These are phyloP conservation scores for Sporothrix dimorphospora DNA, from an alignment of 2,329 filamentous ascomycete genomes.

Conservation along the genomic window DNA sequence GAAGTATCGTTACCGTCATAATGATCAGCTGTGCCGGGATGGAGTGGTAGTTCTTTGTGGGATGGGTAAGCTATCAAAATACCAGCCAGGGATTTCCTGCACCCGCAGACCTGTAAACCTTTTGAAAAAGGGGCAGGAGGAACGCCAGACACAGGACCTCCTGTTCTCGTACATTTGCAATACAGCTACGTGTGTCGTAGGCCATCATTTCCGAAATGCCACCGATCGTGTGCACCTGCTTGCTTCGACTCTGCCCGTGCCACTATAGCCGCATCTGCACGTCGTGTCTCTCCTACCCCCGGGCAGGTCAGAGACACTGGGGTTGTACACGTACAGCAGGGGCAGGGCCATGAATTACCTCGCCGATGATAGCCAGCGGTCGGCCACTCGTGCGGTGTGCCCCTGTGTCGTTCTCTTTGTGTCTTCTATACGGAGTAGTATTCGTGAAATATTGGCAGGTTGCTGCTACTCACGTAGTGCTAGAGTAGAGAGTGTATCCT, in stretches of 20 bases:
- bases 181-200: neutral
- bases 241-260: neutral
- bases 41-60: neutral
- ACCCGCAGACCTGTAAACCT: neutral
- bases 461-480: neutral
- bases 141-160: neutral
- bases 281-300: too few relatives aligned
- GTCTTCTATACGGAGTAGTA: neutral
- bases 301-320: neutral
- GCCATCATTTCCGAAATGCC: neutral
- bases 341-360: neutral
- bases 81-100: neutral
- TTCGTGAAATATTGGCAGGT: neutral
- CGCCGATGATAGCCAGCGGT: neutral
- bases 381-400: neutral
- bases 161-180: neutral
- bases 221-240: neutral
- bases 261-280: neutral
- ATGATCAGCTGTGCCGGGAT: neutral
- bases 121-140: neutral
- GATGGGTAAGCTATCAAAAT: neutral
- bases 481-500: neutral
- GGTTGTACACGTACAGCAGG: neutral
- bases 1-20: too few relatives aligned
- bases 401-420: neutral